These are phyloP conservation scores for Yamadazyma sp. DNA, from an alignment of 1,139 yeast species.

Conservation along the genomic window DNA sequence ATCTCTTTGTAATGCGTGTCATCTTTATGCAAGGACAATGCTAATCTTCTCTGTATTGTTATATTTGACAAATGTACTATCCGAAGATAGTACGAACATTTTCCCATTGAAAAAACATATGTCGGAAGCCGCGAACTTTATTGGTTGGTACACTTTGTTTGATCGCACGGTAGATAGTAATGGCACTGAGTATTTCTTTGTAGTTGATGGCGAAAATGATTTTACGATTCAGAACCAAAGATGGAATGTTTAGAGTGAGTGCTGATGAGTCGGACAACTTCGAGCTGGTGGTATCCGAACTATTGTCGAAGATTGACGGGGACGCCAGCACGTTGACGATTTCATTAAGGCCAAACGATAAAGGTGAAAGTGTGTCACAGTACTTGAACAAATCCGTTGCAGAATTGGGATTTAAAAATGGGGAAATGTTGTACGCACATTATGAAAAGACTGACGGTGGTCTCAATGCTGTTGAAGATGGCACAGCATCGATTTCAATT, in stretches of 20 bases:
- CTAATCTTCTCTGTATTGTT: constrained; percentile 98
- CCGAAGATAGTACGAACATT: constrained; percentile 49
- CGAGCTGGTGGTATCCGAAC: constrained; percentile 45
- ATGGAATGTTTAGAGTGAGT: constrained; percentile 74
- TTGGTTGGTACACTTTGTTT: not conserved
- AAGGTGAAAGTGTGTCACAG: constrained; percentile 44
- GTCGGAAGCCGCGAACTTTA: not conserved
- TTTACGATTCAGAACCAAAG: constrained; percentile 77
- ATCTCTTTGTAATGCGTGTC: constrained; percentile 98
- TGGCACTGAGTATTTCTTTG: not conserved
- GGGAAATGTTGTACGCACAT: constrained; percentile 73
- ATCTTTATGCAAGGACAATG: constrained; percentile 99
- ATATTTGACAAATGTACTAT: constrained; percentile 56
- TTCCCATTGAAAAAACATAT: not conserved
- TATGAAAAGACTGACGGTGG: constrained; percentile 32
- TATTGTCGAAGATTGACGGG: constrained; percentile 34
- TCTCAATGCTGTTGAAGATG: constrained; percentile 11
- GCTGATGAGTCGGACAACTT: constrained; percentile 53
- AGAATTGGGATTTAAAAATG: constrained; percentile 66
- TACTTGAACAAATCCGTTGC: constrained; percentile 47
- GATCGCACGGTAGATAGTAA: not conserved
- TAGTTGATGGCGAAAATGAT: constrained; percentile 20
- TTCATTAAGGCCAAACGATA: constrained; percentile 48
- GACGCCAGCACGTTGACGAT: constrained; percentile 37
- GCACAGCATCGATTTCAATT: constrained; percentile 13